These are phyloP conservation scores for Bassia scoparia DNA, from an alignment of 148 eudicot genomes.

Conservation along the genomic window DNA sequence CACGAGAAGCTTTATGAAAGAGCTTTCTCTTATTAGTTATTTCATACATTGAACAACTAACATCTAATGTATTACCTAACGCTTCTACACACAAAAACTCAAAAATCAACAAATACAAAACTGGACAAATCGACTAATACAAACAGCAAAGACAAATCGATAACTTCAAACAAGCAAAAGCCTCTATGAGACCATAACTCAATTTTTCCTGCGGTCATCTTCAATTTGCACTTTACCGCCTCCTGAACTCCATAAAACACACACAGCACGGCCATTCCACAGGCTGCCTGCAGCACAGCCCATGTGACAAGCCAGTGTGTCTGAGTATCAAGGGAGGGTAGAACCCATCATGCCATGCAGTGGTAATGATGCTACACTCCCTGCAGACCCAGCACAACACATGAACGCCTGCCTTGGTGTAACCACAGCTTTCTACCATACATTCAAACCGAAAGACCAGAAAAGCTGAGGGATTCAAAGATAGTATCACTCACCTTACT, in stretches of 20 bases:
- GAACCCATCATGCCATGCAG: no score
- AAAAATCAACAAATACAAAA: no score
- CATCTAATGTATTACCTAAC: no score
- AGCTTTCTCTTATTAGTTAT: no score
- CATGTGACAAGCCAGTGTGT: no score
- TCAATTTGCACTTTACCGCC: not conserved
- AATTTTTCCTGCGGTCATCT: not conserved
- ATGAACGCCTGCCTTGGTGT: not conserved
- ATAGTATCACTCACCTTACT: slow-evolving; percentile 48
- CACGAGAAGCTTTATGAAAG: no score
- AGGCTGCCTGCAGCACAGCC: not conserved
- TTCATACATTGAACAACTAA: no score
- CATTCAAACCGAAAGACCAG: not conserved
- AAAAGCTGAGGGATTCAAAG: not conserved
- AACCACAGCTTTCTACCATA: not conserved
- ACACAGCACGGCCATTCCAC: not conserved
- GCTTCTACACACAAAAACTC: no score
- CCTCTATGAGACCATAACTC: not conserved
- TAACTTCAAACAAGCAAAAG: not conserved
- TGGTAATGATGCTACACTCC: no score
- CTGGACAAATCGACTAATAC: no score
- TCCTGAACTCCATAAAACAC: not conserved
- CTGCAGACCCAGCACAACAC: not conserved
- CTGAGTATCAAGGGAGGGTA: no score
- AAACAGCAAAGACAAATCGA: no score